Base-by-base conservation (phyloP, 2,329 filamentous ascomycete species). In the Sporothrix globosa region DNA sequence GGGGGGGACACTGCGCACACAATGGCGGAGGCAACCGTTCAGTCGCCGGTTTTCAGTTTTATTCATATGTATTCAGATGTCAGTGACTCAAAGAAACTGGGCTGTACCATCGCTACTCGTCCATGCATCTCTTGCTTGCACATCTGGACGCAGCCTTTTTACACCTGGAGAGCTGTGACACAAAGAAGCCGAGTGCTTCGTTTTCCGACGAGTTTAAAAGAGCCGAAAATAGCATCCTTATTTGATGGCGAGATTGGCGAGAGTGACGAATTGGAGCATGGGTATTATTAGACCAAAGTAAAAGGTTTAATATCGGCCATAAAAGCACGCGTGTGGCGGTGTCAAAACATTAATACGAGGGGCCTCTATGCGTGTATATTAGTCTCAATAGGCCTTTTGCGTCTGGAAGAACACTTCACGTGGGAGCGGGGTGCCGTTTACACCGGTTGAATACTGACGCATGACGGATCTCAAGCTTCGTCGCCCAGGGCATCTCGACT, bases 361-460 rank as follows among this genome's bases (percentile, higher is more conserved):
- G 27, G 54, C n/a, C 30, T 10, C 4, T 41, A 34, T 60, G 41
- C 30, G 56, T 21, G 56, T 41, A 60, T 60, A 60, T 41, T 60
- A 19, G 17, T 60, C 21, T 46, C 19, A 66, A 66, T 50, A 66
- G 52, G 61, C 44, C 44, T 13, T n/a, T 34, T 7, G 30, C 21
- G 17, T 34, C 61, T 34, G 61, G 61, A 50, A 50, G 44, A 66
- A 52, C 52, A 14, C 24, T 17, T 1, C 2, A 11, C 4, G 39
- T 13, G 19, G n/a, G 34, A 13, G 14, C n/a, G 34, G 17, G 14
- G 14, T 4, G 44, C 27, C 10, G 24, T 66, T 50, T 50, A 34
- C 61, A 13, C 61, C 44, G 44, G 30, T n/a, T 34, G 41, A 46
- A 52, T 66, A n/a, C 61, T 21, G 44, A n/a, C 14, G 17, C 61